These are phyloP conservation scores for Oryza meyeriana DNA, from an alignment of 176 grass and related monocot genomes.

Conservation along the genomic window DNA sequence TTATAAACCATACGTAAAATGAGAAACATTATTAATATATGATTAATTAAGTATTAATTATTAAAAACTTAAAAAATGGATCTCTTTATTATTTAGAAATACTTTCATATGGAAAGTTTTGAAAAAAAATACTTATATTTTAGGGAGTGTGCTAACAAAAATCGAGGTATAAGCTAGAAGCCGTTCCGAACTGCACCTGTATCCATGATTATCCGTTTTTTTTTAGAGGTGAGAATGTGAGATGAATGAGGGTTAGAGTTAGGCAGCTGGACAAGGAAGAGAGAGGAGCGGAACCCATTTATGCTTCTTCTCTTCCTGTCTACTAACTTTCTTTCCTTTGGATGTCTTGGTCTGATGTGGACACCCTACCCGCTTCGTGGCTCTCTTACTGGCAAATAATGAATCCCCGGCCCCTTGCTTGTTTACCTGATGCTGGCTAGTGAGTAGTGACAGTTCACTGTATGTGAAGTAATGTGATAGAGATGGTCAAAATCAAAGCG, in stretches of 20 bases:
- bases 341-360: slow-evolving; percentile 8
- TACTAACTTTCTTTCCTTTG: not conserved
- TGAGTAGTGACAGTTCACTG: not conserved
- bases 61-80: too few relatives aligned
- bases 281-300: not conserved
- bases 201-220: too few relatives aligned
- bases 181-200: too few relatives aligned
- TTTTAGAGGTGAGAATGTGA: not conserved
- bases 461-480: not conserved
- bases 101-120: too few relatives aligned
- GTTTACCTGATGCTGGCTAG: not conserved
- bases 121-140: too few relatives aligned
- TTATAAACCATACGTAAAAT: too few relatives aligned
- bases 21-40: too few relatives aligned
- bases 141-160: too few relatives aligned
- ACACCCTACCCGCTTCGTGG: slow-evolving; percentile 12
- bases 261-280: not conserved
- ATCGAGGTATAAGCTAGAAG: too few relatives aligned
- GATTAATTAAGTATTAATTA: too few relatives aligned
- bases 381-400: not conserved
- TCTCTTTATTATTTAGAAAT: too few relatives aligned
- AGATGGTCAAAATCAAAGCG: not conserved
- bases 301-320: not conserved
- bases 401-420: not conserved
- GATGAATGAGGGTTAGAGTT: not conserved